These are phyloP conservation scores for Dioscorea zingiberensis DNA, from an alignment of 106 monocot genomes.

Conservation along the genomic window DNA sequence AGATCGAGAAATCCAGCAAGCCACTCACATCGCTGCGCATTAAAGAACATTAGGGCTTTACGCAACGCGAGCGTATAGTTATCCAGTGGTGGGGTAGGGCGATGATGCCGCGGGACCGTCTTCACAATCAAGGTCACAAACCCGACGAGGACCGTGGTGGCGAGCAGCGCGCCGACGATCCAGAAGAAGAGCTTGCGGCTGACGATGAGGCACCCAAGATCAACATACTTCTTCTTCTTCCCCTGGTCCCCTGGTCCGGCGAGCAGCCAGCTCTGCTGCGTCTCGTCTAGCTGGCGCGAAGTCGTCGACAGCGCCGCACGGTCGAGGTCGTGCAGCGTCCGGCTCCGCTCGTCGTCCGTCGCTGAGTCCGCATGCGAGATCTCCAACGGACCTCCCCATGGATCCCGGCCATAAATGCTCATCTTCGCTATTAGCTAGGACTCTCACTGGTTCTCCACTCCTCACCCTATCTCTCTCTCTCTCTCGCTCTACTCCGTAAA, in stretches of 20 bases:
- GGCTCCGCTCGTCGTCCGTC: conserved; percentile 92
- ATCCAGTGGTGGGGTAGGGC: conserved; percentile 62
- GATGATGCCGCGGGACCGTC: conserved; percentile 54
- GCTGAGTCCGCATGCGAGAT: conserved; percentile 70
- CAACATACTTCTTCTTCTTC: conserved; percentile 94
- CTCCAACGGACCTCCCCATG: conserved; percentile 93
- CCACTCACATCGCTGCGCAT: conserved; percentile 76
- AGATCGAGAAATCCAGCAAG: too few species aligned
- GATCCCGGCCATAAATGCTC: conserved; percentile 59
- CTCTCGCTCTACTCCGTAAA: too few species aligned
- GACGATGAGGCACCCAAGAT: conserved; percentile 87
- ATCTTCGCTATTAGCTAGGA: conserved; percentile 1
- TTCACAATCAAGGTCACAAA: conserved; percentile 59
- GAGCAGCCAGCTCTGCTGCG: conserved; percentile 98
- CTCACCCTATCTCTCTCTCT: too few species aligned
- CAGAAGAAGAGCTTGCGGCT: conserved; percentile 75
- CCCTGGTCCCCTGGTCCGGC: conserved; percentile 83
- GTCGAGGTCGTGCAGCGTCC: conserved; percentile 74
- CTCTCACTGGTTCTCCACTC: too few species aligned
- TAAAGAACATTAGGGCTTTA: conserved; percentile 99
- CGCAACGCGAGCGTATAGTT: conserved; percentile 83
- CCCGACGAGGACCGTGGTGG: conserved; percentile 48
- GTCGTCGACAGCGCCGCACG: conserved; percentile 55
- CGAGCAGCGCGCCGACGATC: conserved; percentile 47
- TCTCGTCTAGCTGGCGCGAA: conserved; percentile 81